Evolutionary conservation across 1,284 basidiomycete genomes (phyloP).

Genomic region (Ustilago nuda): DNA sequence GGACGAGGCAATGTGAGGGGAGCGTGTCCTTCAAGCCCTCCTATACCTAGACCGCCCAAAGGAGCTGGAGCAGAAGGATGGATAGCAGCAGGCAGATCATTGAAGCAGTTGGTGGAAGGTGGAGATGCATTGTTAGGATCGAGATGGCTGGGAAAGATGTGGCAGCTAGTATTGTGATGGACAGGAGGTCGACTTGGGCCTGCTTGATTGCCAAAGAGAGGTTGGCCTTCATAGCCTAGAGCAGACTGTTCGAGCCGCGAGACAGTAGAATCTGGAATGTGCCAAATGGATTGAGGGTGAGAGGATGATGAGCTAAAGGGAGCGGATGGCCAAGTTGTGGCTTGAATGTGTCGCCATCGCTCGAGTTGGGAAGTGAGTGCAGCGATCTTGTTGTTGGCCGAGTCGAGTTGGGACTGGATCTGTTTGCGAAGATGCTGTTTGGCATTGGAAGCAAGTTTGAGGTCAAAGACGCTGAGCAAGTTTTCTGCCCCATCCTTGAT

Average conservation of each 20-base stretch:
- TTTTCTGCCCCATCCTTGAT: conserved; percentile 89
- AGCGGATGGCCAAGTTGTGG: conserved; percentile 25
- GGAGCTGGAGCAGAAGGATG: conserved; percentile 11
- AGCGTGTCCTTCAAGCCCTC: conserved; percentile 41
- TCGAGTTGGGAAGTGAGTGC: conserved; percentile 77
- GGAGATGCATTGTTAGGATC: conserved; percentile 41
- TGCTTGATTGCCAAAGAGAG: conserved; percentile 27
- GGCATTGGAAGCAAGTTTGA: conserved; percentile 36
- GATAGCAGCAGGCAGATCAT: conserved; percentile 23
- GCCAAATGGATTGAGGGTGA: conserved; percentile 25
- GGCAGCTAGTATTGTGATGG: conserved; percentile 14
- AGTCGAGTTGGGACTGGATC: conserved; percentile 81
- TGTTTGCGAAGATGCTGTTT: conserved; percentile 77
- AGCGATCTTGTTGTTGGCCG: conserved; percentile 79
- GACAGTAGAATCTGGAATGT: conserved; percentile 28
- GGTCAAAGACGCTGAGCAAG: conserved; percentile 76
- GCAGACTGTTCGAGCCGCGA: conserved; percentile 47
- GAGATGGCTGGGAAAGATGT: conserved; percentile 24
- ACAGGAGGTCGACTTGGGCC: conserved; percentile 14
- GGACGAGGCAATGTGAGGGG: conserved; percentile 12
- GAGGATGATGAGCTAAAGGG: conserved; percentile 10
- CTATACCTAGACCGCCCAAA: conserved; percentile 48
- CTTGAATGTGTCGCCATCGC: conserved; percentile 62
- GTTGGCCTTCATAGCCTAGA: conserved; percentile 41
- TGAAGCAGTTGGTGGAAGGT: conserved; percentile 49